Conservation (phyloP, 805 yeast genomes). For the Starmerella vaccinii region DNA sequence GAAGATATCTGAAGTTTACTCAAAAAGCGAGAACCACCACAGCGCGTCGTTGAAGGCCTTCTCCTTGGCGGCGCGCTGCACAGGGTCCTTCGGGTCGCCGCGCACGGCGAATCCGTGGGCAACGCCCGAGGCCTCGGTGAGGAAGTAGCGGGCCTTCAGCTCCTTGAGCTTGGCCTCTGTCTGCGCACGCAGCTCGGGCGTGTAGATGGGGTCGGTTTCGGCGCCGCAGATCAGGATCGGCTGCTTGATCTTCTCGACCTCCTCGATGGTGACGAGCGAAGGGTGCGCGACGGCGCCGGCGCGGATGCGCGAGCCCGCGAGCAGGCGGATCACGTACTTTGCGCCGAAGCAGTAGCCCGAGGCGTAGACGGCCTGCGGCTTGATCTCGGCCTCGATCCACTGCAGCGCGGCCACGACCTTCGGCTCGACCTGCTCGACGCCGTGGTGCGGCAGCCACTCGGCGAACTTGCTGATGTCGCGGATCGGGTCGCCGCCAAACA, state of each 20-base stretch:
- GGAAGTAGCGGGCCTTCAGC: constrained; percentile 46
- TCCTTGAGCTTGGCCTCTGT: constrained; percentile 51
- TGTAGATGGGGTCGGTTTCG: constrained; percentile 53
- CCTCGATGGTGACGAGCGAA: constrained; percentile 58
- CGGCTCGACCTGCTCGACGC: constrained; percentile 39
- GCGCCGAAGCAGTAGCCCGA: constrained; percentile 86
- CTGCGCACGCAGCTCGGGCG: constrained; percentile 50
- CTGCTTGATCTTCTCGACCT: constrained; percentile 46
- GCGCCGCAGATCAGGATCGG: constrained; percentile 70
- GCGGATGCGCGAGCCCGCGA: constrained; percentile 29
- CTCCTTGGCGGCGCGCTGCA: constrained; percentile 53
- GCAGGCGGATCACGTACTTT: constrained; percentile 49
- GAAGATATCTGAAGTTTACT: background rate
- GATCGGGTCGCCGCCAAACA: constrained; percentile 44
- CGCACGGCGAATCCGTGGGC: constrained; percentile 72
- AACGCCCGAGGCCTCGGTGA: constrained; percentile 53
- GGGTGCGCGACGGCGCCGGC: constrained; percentile 84
- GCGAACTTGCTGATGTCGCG: constrained; percentile 20
- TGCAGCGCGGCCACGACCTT: constrained; percentile 42
- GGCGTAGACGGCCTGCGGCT: constrained; percentile 37
- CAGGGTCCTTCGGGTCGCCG: constrained; percentile 52
- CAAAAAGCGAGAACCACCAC: constrained; percentile 22
- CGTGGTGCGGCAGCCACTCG: constrained; percentile 48
- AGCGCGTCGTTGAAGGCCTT: constrained; percentile 42
- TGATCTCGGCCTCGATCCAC: constrained; percentile 36